A percentile compares a stretch with the other conserved stretches of the same genome.
These are phyloP conservation scores for Trichoderma sp. DNA, from an alignment of 2,329 filamentous ascomycete species.

Conservation along the genomic window DNA sequence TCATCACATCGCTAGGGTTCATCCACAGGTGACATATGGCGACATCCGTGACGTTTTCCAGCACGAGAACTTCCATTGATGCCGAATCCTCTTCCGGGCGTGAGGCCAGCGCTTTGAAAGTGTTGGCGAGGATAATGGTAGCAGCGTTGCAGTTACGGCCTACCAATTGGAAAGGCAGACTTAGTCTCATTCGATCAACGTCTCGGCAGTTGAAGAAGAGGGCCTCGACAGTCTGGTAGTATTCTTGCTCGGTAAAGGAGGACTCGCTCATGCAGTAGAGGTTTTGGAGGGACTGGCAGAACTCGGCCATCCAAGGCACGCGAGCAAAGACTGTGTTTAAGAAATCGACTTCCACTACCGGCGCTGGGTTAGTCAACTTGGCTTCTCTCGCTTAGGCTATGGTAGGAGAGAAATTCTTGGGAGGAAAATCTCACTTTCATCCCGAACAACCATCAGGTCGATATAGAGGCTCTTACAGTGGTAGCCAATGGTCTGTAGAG, in stretches of 20 bases:
- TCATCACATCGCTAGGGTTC: constrained; percentile 53
- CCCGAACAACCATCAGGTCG: constrained; percentile 55
- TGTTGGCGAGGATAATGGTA: constrained; percentile 56
- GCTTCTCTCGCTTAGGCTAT: background rate
- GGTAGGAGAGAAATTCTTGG: background rate
- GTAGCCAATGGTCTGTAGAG: constrained; percentile 48
- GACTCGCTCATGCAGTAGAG: constrained; percentile 51
- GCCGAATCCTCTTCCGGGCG: constrained; percentile 49
- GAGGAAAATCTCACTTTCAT: constrained; percentile 45
- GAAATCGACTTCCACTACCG: constrained; percentile 50
- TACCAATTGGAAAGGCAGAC: constrained; percentile 54
- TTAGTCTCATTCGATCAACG: constrained; percentile 50
- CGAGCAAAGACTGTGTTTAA: constrained; percentile 49
- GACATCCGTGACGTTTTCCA: constrained; percentile 54
- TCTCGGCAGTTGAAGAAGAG: constrained; percentile 50
- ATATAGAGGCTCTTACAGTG: constrained; percentile 54
- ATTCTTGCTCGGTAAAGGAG: constrained; percentile 55
- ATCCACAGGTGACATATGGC: constrained; percentile 52
- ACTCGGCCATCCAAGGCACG: constrained; percentile 49
- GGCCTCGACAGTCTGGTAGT: constrained; percentile 42
- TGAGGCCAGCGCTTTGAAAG: constrained; percentile 49
- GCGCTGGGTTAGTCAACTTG: constrained; percentile 24
- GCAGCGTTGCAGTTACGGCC: constrained; percentile 48
- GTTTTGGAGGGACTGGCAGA: constrained; percentile 46
- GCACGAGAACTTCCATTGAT: constrained; percentile 47